Conservation (phyloP, 1,284 basidiomycete genomes). For the Trichosporon faecale region DNA sequence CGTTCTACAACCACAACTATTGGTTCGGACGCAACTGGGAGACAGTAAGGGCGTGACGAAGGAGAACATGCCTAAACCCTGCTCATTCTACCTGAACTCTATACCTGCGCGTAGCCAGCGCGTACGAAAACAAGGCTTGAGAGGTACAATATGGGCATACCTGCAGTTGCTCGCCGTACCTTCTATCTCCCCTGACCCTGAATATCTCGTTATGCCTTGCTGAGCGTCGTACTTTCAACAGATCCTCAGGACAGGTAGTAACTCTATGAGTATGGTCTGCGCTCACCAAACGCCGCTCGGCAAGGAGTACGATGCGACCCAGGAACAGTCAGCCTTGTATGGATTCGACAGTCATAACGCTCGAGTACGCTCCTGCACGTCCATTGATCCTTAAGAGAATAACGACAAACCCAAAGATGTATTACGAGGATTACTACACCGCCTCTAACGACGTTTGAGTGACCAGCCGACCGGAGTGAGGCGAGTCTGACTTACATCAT, state of each 20-base stretch:
- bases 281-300: not conserved
- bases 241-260: not conserved
- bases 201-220: not conserved
- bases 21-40: conserved; percentile 1
- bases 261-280: not conserved
- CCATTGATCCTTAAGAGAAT: not conserved
- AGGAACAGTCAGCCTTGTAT: not conserved
- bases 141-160: not conserved
- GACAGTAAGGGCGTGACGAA: not conserved
- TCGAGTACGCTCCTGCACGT: not conserved
- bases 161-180: not conserved
- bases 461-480: not conserved
- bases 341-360: not conserved
- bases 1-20: not conserved
- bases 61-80: conserved; percentile 10
- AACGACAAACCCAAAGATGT: not conserved
- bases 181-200: not conserved
- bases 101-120: not conserved
- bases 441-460: not conserved
- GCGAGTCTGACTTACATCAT: not conserved
- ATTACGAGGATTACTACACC: not conserved
- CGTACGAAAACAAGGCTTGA: not conserved
- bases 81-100: conserved; percentile 5
- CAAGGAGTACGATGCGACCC: not conserved
- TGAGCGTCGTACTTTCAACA: not conserved